Evolutionary conservation across 2,329 filamentous ascomycete species (phyloP), one percentile per base, ranked within the genome.

Genomic region (Penicillium sp.): DNA sequence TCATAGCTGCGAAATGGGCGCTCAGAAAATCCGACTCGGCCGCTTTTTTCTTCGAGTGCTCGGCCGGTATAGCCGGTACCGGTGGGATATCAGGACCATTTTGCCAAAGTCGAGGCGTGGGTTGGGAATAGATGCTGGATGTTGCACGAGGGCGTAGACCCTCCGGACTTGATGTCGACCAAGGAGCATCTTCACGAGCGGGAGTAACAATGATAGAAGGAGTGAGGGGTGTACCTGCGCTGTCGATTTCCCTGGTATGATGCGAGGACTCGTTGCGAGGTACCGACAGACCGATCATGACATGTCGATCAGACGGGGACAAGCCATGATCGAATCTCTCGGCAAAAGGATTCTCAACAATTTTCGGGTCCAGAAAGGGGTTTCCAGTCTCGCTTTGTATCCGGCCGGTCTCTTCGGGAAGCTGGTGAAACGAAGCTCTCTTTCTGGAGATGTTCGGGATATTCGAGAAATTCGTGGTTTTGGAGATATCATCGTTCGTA

Each of bases 201-300:
- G 81, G 79, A 0, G 81, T 83, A 17, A 83, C 72, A 17, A 82
- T 67, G 47, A 83, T 83, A 0, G 78, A 77, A 4, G 81, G 81
- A 1, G 80, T 82, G 19, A 75, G 71, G 1, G 80, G 79, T 2
- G 78, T 79, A 7, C 69, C 65, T 30, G 70, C 65, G 62, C 72
- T 71, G 37, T 78, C 73, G 15, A 65, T 55, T 30, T 72, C 75
- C 59, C 63, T 72, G 15, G 65, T 35, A 26, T 62, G 65, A 24
- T 70, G 64, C 0, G 66, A 62, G 6, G 75, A 68, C 53, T 78
- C 74, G 45, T 75, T 63, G 47, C 69, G 70, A 33, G 80, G 77
- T 19, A 83, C 72, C 4, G 74, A 76, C 10, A 82, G 73, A 12
- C 81, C 81, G 57, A 83, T 83, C 61, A 81, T 74, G 17, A 83